Conservation (phyloP, 169 alveolate genomes). For the Perkinsus marinus region DNA sequence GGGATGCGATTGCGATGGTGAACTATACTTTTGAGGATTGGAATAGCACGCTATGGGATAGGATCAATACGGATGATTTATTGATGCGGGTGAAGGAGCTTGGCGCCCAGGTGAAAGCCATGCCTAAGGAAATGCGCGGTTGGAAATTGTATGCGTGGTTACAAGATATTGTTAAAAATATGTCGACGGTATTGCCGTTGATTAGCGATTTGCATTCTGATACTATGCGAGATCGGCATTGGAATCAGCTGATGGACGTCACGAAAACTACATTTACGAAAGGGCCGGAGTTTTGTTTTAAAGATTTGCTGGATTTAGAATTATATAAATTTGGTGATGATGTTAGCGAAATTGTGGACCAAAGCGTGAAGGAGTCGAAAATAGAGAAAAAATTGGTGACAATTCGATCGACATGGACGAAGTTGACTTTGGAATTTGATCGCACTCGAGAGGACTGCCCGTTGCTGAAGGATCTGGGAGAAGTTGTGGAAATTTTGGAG, state of each 20-base stretch:
- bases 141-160: constrained; percentile 72
- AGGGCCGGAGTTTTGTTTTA: constrained; percentile 77
- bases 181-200: constrained; percentile 81
- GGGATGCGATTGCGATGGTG: constrained; percentile 79
- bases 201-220: constrained; percentile 78
- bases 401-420: constrained; percentile 76
- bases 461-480: constrained; percentile 70
- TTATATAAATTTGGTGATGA: constrained; percentile 74
- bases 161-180: constrained; percentile 75
- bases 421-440: constrained; percentile 65
- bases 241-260: constrained; percentile 80
- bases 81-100: constrained; percentile 64
- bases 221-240: constrained; percentile 85
- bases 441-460: constrained; percentile 63
- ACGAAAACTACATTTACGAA: constrained; percentile 72
- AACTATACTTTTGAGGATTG: constrained; percentile 74
- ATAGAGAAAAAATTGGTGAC: constrained; percentile 76
- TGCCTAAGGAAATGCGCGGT: constrained; percentile 70
- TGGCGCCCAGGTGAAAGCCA: constrained; percentile 55
- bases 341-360: constrained; percentile 83
- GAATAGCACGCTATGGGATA: constrained; percentile 79
- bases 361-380: constrained; percentile 81
- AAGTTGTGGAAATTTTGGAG: constrained; percentile 66
- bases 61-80: constrained; percentile 73
- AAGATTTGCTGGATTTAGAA: constrained; percentile 70